phyloP scores from a whole-genome alignment of 257 asterid species.

The Solanum gandarillasii region DNA sequence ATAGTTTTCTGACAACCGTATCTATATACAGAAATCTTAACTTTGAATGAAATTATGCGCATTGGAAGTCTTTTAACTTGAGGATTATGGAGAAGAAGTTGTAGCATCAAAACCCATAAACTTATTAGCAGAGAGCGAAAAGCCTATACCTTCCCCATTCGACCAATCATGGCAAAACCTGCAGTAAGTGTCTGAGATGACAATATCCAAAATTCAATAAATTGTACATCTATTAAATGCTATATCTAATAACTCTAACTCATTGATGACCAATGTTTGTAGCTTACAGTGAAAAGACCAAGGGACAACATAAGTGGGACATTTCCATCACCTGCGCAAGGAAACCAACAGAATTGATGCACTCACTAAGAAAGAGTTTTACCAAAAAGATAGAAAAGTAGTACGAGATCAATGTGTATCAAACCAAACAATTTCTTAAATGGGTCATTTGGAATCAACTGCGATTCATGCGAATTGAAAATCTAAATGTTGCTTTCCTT shows the following conservation, averaged over 20 bases:
- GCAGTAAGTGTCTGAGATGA: conserved; percentile 55
- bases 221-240: not conserved
- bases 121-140: not conserved
- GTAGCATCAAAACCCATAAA: not conserved
- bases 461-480: not conserved
- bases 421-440: not conserved
- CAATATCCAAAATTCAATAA: conserved; percentile 5
- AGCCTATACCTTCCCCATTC: conserved; percentile 65
- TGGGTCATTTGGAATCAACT: not conserved
- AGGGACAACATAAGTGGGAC: conserved; percentile 44
- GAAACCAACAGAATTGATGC: not conserved
- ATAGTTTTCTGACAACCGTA: not conserved
- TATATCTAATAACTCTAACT: not conserved
- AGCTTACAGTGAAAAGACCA: conserved; percentile 70
- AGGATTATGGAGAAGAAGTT: not conserved
- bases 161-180: conserved; percentile 93
- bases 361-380: not conserved
- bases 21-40: not conserved
- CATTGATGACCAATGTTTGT: not conserved
- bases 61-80: not conserved
- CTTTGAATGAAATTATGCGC: not conserved
- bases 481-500: not conserved
- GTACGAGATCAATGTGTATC: not conserved
- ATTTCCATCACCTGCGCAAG: conserved; percentile 42
- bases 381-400: not conserved